A percentile compares a stretch with the other conserved stretches of the same genome.
Evolutionary conservation across 768 basidiomycete genomes (phyloP).

Genomic region (Leccinum olivaceopallidum): DNA sequence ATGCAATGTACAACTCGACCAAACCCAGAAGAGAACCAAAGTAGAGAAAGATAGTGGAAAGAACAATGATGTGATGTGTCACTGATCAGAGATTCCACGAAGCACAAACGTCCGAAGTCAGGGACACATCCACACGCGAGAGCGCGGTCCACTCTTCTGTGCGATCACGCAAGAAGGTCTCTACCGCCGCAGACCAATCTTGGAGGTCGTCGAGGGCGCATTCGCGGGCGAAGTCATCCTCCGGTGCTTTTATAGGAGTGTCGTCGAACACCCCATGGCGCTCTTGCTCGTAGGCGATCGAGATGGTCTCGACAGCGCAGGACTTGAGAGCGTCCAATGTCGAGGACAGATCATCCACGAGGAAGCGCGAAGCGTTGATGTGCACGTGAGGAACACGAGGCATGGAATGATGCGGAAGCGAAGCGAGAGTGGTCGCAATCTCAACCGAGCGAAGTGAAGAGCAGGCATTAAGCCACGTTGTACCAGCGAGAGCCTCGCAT

Average conservation of each 20-base stretch:
- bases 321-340: slow-evolving; percentile 21
- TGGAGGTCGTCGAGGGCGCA: slow-evolving; percentile 34
- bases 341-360: slow-evolving; percentile 21
- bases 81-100: slow-evolving; percentile 25
- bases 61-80: neutral
- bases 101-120: slow-evolving; percentile 18
- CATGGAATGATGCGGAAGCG: slow-evolving; percentile 2
- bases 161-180: slow-evolving; percentile 20
- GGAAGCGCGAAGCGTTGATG: slow-evolving; percentile 29
- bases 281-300: slow-evolving; percentile 22
- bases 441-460: slow-evolving; percentile 20
- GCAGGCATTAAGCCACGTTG: slow-evolving; percentile 29
- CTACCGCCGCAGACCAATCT: slow-evolving; percentile 27
- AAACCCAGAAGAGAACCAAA: neutral
- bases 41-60: neutral
- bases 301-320: slow-evolving; percentile 24
- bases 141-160: slow-evolving; percentile 22
- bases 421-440: slow-evolving; percentile 26
- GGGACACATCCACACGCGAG: slow-evolving; percentile 17
- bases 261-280: slow-evolving; percentile 2
- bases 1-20: neutral
- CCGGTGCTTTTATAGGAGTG: neutral
- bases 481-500: slow-evolving; percentile 25
- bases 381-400: slow-evolving; percentile 23
- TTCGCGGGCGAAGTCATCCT: slow-evolving; percentile 28